Conservation (phyloP, 176 grass and related monocot genomes). For the Aechmea fasciata region DNA sequence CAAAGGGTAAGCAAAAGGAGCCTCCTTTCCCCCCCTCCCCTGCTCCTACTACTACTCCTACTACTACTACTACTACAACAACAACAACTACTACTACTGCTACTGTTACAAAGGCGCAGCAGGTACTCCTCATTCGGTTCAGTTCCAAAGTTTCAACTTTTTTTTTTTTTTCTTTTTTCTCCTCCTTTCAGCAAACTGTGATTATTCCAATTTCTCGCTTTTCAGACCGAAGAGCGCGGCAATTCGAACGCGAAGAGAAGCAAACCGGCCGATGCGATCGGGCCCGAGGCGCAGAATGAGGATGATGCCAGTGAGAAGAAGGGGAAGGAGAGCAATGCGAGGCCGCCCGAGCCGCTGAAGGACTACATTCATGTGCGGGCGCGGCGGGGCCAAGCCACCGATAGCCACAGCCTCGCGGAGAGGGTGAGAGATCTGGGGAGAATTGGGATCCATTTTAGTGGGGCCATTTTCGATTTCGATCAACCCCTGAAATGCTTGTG, state of each 20-base stretch:
- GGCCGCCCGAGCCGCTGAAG: conserved; percentile 25
- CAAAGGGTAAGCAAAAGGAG: conserved; percentile 38
- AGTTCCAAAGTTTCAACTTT: background rate
- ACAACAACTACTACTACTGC: too few relatives aligned
- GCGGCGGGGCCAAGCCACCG: conserved; percentile 58
- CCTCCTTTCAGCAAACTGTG: background rate
- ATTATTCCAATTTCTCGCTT: conserved; percentile 7
- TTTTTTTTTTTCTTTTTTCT: background rate
- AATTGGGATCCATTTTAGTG: background rate
- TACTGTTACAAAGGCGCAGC: background rate
- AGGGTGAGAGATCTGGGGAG: conserved; percentile 26
- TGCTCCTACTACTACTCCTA: background rate
- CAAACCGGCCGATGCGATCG: conserved; percentile 7
- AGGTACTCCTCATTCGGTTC: background rate
- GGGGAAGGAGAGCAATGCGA: conserved; percentile 1
- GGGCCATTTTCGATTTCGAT: too few relatives aligned
- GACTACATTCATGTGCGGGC: conserved; percentile 70
- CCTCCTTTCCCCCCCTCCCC: conserved; percentile 4
- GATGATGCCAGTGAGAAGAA: background rate
- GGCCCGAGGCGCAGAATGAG: background rate
- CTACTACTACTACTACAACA: too few relatives aligned
- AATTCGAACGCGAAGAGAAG: conserved; percentile 33
- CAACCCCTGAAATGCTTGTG: background rate
- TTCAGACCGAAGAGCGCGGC: conserved; percentile 20
- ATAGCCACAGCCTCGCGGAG: conserved; percentile 71